Evolutionary conservation across 1,139 yeast species (phyloP).

Genomic region (Sugiyamaella castrensis): DNA sequence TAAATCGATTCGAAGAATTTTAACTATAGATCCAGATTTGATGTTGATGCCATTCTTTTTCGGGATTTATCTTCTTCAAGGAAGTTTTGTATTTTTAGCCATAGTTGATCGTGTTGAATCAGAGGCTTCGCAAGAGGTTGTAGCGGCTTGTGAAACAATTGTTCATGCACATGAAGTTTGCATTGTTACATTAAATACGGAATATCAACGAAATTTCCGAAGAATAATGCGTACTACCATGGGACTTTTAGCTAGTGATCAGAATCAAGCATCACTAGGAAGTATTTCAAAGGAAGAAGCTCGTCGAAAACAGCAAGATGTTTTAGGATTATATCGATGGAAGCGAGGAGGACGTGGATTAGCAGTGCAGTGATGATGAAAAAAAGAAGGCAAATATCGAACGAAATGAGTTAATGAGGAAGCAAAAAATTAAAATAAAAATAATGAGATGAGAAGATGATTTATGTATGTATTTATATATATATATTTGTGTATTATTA

Average conservation of each 20-base stretch:
- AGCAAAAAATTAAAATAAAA: too few relatives aligned
- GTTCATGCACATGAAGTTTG: conserved; percentile 38
- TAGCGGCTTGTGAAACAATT: conserved; percentile 34
- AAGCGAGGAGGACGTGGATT: conserved; percentile 32
- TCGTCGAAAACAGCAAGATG: conserved; percentile 31
- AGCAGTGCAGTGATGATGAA: conserved; percentile 22
- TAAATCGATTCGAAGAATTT: conserved; percentile 29
- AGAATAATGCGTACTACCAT: conserved; percentile 33
- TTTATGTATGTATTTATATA: too few relatives aligned
- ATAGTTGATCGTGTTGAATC: conserved; percentile 32
- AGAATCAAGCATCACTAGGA: conserved; percentile 21
- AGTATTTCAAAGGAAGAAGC: conserved; percentile 26
- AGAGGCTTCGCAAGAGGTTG: conserved; percentile 34
- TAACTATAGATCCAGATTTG: conserved; percentile 34
- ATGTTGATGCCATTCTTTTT: conserved; percentile 37
- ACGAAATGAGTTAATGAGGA: too few relatives aligned
- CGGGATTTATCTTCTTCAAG: conserved; percentile 35
- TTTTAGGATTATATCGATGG: conserved; percentile 33
- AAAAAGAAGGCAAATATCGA: too few relatives aligned
- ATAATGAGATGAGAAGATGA: too few relatives aligned
- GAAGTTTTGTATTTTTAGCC: conserved; percentile 30
- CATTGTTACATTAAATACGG: conserved; percentile 35
- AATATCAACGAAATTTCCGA: conserved; percentile 35
- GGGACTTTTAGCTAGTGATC: conserved; percentile 17
- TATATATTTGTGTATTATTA: too few relatives aligned